Conservation (phyloP, 495 filamentous ascomycete genomes). For the Lasiosphaeria hispida region DNA sequence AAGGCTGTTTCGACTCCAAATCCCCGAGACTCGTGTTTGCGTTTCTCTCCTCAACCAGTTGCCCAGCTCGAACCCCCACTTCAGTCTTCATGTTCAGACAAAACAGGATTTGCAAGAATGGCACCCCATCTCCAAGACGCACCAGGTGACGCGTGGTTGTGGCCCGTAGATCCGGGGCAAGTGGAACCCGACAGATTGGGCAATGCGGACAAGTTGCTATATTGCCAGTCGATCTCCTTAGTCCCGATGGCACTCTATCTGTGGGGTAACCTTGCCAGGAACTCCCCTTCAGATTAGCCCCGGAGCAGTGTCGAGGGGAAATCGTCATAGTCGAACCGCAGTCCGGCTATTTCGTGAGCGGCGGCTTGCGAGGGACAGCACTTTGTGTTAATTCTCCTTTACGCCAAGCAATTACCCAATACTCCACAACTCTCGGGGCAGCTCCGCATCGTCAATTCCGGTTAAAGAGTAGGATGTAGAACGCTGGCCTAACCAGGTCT, state of each 20-base stretch:
- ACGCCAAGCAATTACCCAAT: background rate
- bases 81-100: too few relatives aligned
- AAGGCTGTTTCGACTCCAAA: too few relatives aligned
- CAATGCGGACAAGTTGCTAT: background rate
- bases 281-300: background rate
- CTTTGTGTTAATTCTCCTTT: too few relatives aligned
- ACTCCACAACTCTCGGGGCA: background rate
- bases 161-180: constrained; percentile 5
- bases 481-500: background rate
- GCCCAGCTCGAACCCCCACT: too few relatives aligned
- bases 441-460: constrained; percentile 9
- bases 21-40: too few relatives aligned
- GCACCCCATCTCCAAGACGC: too few relatives aligned
- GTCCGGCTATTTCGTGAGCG: background rate
- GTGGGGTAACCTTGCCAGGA: background rate
- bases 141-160: background rate
- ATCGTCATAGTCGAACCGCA: background rate
- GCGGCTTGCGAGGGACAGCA: background rate
- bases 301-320: background rate
- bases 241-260: background rate
- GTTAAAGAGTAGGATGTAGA: background rate
- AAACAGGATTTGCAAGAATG: too few relatives aligned
- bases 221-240: background rate
- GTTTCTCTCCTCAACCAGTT: too few relatives aligned
- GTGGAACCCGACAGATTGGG: constrained; percentile 18